Percentiles rank a stretch among this genome's conserved stretches.
Evolutionary conservation across 140 eudicot species (phyloP).

Genomic region (Bidens hawaiensis): DNA sequence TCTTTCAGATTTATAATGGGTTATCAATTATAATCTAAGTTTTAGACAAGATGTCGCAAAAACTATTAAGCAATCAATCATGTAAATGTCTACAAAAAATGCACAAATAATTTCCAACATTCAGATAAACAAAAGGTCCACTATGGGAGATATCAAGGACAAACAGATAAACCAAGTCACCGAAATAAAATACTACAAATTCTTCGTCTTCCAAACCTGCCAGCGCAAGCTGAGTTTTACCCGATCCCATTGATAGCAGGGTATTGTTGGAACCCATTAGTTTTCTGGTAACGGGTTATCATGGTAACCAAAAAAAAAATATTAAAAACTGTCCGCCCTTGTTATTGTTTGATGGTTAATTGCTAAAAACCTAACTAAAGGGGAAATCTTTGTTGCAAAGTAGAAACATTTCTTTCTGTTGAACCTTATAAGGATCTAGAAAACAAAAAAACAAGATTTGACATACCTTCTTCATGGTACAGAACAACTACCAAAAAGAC

Average conservation of each 20-base stretch:
- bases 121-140: neutral
- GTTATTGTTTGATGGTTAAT: slow-evolving; percentile 20
- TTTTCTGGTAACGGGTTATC: neutral
- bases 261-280: neutral
- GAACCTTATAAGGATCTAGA: slow-evolving; percentile 11
- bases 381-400: neutral
- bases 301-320: neutral
- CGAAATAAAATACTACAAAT: neutral
- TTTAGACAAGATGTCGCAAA: neutral
- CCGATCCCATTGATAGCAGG: neutral
- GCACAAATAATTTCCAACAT: neutral
- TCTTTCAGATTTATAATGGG: neutral
- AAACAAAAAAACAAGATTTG: slow-evolving; percentile 17
- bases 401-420: slow-evolving; percentile 15
- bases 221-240: too few species aligned
- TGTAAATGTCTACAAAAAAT: neutral
- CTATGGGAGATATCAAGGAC: slow-evolving; percentile 6
- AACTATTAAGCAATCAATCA: neutral
- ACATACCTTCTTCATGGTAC: slow-evolving; percentile 31
- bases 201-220: neutral
- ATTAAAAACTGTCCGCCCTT: slow-evolving; percentile 9
- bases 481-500: slow-evolving; percentile 16
- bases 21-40: neutral
- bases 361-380: slow-evolving; percentile 16
- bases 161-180: slow-evolving; percentile 6